Conservation (phyloP, 1,284 basidiomycete genomes). For the Ustilago nuda region DNA sequence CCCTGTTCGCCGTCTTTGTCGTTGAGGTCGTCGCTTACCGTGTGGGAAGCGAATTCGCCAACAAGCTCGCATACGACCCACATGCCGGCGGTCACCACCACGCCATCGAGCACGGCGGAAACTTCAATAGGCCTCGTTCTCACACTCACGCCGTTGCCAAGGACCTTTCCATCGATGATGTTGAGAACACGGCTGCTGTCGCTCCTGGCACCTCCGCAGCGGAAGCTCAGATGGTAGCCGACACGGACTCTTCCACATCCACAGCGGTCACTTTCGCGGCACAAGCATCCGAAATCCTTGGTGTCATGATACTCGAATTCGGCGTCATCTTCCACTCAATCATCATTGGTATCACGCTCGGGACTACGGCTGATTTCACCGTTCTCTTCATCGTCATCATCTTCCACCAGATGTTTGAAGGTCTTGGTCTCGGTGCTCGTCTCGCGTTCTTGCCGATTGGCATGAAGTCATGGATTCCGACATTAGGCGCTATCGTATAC, state of each 20-base stretch:
- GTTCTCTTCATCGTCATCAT: conserved; percentile 88
- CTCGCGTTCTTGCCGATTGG: conserved; percentile 52
- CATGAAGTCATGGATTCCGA: conserved; percentile 49
- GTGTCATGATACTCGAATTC: conserved; percentile 86
- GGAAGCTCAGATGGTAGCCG: conserved; percentile 26
- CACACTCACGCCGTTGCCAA: conserved; percentile 13
- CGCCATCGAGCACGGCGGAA: conserved; percentile 55
- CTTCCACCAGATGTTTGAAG: conserved; percentile 72
- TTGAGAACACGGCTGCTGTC: conserved; percentile 17
- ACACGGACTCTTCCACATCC: conserved; percentile 10
- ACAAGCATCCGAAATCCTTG: conserved; percentile 80
- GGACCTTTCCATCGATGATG: conserved; percentile 11
- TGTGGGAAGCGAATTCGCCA: conserved; percentile 51
- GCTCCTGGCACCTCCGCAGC: conserved; percentile 14
- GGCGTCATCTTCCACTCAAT: conserved; percentile 87
- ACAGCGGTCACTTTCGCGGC: conserved; percentile 15
- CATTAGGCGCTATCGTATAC: conserved; percentile 53
- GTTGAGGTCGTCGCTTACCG: conserved; percentile 66
- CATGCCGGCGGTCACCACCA: conserved; percentile 65
- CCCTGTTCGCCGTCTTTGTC: conserved; percentile 63
- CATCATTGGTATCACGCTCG: conserved; percentile 92
- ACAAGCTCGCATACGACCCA: conserved; percentile 63
- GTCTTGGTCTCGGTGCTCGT: conserved; percentile 67
- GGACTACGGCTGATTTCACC: conserved; percentile 82
- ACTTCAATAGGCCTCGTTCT: conserved; percentile 8